Evolutionary conservation across 805 yeast species (phyloP).

Genomic region (Myxozyma geophila): DNA sequence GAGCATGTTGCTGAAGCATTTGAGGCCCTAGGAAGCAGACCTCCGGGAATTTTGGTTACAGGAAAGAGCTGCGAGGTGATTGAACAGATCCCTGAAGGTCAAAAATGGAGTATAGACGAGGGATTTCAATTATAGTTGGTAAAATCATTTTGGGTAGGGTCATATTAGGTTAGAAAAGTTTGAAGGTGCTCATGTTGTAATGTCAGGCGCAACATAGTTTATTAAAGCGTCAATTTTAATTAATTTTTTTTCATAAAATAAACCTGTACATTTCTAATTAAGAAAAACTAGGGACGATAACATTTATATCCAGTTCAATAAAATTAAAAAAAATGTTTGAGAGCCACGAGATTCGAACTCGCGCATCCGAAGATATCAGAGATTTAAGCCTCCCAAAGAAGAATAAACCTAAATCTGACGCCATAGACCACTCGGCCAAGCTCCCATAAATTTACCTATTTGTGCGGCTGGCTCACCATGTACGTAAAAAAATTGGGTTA

Average conservation of each 20-base stretch:
- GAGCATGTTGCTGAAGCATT: slow-evolving; percentile 71
- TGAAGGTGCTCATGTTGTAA: too few relatives aligned
- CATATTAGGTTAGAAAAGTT: background rate
- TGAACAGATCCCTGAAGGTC: slow-evolving; percentile 38
- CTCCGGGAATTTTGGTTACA: slow-evolving; percentile 86
- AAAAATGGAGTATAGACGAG: slow-evolving; percentile 56
- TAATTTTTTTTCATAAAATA: too few relatives aligned
- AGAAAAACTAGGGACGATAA: too few relatives aligned
- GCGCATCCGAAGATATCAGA: slow-evolving; percentile 50
- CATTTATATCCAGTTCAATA: background rate
- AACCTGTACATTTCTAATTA: too few relatives aligned
- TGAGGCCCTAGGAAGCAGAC: slow-evolving; percentile 78
- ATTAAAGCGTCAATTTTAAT: background rate
- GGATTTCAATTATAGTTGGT: slow-evolving; percentile 41
- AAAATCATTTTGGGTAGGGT: background rate
- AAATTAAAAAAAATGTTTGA: slow-evolving; percentile 38
- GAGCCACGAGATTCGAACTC: slow-evolving; percentile 51
- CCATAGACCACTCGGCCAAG: slow-evolving; percentile 51
- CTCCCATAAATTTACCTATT: slow-evolving; percentile 33
- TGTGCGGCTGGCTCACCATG: too few relatives aligned
- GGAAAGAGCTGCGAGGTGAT: slow-evolving; percentile 77
- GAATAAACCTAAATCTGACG: slow-evolving; percentile 48
- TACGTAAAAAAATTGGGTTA: too few relatives aligned
- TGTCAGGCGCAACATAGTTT: too few relatives aligned
- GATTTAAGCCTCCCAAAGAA: slow-evolving; percentile 36